phyloP scores from a whole-genome alignment of 108 stramenopile species.

The Mediolabrus comicus region DNA sequence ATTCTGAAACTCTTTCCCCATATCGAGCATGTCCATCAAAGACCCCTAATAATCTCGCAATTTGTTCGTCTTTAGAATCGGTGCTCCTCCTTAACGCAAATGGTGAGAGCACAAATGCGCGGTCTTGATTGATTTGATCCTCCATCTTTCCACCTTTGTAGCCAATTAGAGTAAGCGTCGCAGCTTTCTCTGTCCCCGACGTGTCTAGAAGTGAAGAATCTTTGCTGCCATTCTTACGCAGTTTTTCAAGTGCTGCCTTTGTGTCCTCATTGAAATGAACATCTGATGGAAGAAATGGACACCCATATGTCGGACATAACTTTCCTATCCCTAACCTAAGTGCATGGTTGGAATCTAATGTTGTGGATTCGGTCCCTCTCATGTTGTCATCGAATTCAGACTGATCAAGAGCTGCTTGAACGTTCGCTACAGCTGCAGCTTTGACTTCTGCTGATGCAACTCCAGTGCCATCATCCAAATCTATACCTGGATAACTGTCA shows the following conservation, averaged over 20 bases:
- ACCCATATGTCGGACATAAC: constrained; percentile 68
- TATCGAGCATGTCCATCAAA: constrained; percentile 83
- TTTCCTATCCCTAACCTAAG: constrained; percentile 23
- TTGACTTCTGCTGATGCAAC: constrained; percentile 23
- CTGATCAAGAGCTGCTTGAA: constrained; percentile 27
- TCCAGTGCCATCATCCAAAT: constrained; percentile 24
- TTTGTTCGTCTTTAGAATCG: background rate
- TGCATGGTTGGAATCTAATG: constrained; percentile 32
- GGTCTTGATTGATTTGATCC: constrained; percentile 69
- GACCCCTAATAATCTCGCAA: constrained; percentile 62
- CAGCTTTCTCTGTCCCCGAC: constrained; percentile 42
- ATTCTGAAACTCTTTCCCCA: constrained; percentile 77
- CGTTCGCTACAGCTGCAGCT: constrained; percentile 16
- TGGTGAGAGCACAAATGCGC: constrained; percentile 51
- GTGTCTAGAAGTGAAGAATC: constrained; percentile 18
- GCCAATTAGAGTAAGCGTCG: constrained; percentile 60
- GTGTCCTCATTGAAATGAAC: constrained; percentile 53
- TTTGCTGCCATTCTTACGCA: constrained; percentile 28
- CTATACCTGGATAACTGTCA: constrained; percentile 29
- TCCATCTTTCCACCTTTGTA: constrained; percentile 58
- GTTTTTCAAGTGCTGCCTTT: constrained; percentile 40
- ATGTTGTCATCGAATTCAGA: constrained; percentile 39
- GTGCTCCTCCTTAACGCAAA: constrained; percentile 25
- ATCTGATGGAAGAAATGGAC: constrained; percentile 65
- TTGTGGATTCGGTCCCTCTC: constrained; percentile 7